These are phyloP conservation scores for Taxawa tesnikishii DNA, from an alignment of 2,329 filamentous ascomycete species.

Conservation along the genomic window DNA sequence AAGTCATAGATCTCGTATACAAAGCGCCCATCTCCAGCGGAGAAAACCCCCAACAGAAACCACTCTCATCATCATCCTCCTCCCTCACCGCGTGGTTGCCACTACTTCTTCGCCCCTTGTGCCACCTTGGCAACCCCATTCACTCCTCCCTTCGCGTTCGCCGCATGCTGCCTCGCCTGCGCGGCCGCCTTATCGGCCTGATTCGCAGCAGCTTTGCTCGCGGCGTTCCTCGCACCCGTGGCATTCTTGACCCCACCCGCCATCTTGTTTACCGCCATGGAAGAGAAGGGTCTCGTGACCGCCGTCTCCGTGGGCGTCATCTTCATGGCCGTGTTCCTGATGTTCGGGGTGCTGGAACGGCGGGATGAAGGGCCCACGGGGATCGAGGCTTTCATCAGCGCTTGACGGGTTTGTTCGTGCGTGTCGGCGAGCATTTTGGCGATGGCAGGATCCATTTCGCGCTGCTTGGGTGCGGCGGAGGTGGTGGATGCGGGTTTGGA, in stretches of 20 bases:
- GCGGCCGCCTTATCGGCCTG: too few species aligned
- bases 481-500: too few species aligned
- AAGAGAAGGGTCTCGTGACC: constrained; percentile 21
- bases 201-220: constrained; percentile 14
- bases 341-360: constrained; percentile 8
- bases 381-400: constrained; percentile 11
- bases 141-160: too few species aligned
- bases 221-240: constrained; percentile 8
- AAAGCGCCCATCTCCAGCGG: too few species aligned
- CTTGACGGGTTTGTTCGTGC: constrained; percentile 11
- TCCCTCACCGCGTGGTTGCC: too few species aligned
- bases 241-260: constrained; percentile 14
- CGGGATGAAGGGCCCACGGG: constrained; percentile 4
- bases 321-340: constrained; percentile 16
- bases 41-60: too few species aligned
- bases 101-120: too few species aligned
- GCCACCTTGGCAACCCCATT: too few species aligned
- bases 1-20: too few species aligned
- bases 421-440: constrained; percentile 5
- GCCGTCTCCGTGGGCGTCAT: constrained; percentile 20
- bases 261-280: constrained; percentile 19
- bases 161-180: too few species aligned
- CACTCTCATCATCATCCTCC: too few species aligned
- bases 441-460: constrained; percentile 9
- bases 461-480: too few species aligned